These are phyloP conservation scores for Fusarium virguliforme DNA, from an alignment of 2,329 filamentous ascomycete genomes.

Conservation along the genomic window DNA sequence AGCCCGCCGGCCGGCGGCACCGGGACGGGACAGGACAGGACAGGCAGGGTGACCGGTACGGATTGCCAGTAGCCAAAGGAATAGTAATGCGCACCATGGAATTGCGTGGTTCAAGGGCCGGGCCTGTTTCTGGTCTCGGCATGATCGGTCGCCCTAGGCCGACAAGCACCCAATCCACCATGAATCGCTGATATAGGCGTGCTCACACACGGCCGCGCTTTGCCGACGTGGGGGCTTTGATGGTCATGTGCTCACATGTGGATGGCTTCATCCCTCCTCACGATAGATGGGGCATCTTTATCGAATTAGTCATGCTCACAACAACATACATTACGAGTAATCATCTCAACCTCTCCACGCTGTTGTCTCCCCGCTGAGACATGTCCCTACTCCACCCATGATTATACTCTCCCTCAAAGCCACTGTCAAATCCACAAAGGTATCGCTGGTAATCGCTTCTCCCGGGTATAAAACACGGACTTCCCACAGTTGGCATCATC, in stretches of 20 bases:
- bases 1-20: constrained; percentile 20
- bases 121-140: neutral
- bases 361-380: constrained; percentile 12
- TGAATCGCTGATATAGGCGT: constrained; percentile 17
- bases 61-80: neutral
- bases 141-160: constrained; percentile 1
- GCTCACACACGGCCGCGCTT: constrained; percentile 45
- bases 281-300: neutral
- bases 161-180: neutral
- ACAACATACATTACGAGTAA: constrained; percentile 6
- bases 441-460: constrained; percentile 23
- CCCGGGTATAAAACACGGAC: constrained; percentile 41
- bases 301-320: constrained; percentile 15
- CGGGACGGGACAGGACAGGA: neutral
- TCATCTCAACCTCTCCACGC: neutral
- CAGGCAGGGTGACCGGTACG: neutral
- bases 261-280: neutral
- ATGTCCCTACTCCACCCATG: constrained; percentile 14
- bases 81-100: constrained; percentile 3
- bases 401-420: constrained; percentile 13
- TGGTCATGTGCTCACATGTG: constrained; percentile 44
- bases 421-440: constrained; percentile 14
- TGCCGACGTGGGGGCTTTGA: constrained; percentile 47
- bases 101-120: neutral
- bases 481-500: constrained; percentile 19